Conservation (phyloP, 768 basidiomycete species). For the Naganishia kalamii region DNA sequence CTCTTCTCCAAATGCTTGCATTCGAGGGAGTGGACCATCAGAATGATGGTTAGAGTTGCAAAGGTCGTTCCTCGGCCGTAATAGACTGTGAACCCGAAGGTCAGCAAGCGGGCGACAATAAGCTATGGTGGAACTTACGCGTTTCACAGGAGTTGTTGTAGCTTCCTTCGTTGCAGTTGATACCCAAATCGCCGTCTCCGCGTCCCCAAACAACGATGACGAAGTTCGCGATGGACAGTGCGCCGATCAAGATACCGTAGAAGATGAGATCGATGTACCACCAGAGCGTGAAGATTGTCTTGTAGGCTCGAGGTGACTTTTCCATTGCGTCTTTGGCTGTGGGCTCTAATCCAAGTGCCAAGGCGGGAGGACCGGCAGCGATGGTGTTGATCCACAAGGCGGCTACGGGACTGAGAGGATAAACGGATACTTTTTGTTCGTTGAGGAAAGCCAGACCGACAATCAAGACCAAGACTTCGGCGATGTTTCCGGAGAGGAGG, state of each 20-base stretch:
- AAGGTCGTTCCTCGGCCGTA: conserved; percentile 48
- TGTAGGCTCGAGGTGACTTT: conserved; percentile 48
- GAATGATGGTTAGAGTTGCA: conserved; percentile 46
- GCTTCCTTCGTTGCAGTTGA: conserved; percentile 39
- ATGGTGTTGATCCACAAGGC: conserved; percentile 53
- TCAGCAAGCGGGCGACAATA: neutral
- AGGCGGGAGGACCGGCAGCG: conserved; percentile 54
- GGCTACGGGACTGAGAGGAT: conserved; percentile 56
- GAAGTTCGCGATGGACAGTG: conserved; percentile 44
- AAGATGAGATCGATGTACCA: conserved; percentile 46
- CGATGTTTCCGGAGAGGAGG: conserved; percentile 55
- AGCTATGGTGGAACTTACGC: conserved; percentile 1
- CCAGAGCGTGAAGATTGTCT: conserved; percentile 47
- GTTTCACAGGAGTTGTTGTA: conserved; percentile 42
- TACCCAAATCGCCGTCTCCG: conserved; percentile 43
- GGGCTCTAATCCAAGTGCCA: conserved; percentile 56
- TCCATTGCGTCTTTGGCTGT: conserved; percentile 55
- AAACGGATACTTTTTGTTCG: conserved; percentile 51
- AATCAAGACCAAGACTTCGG: conserved; percentile 55
- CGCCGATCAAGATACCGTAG: conserved; percentile 48
- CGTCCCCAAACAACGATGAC: conserved; percentile 47
- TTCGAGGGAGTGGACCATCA: conserved; percentile 42
- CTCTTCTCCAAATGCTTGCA: conserved; percentile 43
- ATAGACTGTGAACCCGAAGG: conserved; percentile 40
- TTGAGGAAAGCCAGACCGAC: conserved; percentile 59